A percentile compares a stretch with the other conserved stretches of the same genome.
Evolutionary conservation across 169 alveolate species (phyloP).

Genomic region (Plasmodium cynomolgi): DNA sequence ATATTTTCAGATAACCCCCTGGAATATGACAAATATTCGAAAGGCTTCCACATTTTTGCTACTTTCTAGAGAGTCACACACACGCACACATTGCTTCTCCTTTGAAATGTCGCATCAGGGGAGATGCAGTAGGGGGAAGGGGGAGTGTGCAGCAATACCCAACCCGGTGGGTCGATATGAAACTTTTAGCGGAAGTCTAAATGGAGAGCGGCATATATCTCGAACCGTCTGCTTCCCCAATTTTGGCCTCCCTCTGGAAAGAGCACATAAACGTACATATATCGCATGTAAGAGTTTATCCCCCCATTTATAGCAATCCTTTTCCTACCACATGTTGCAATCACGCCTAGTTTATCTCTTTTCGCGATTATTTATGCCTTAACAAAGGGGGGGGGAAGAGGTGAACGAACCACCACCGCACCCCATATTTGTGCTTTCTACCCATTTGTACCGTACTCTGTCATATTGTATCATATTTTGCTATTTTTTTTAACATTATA

Average conservation of each 20-base stretch:
- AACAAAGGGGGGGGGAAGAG: not conserved
- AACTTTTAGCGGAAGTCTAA: not conserved
- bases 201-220: not conserved
- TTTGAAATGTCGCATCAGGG: not conserved
- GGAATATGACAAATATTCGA: slow-evolving; percentile 31
- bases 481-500: not conserved
- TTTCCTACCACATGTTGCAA: not conserved
- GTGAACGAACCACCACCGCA: not conserved
- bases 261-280: not conserved
- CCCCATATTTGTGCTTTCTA: not conserved
- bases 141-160: not conserved
- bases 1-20: slow-evolving; percentile 39
- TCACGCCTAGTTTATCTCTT: not conserved
- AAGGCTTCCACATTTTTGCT: slow-evolving; percentile 38
- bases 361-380: not conserved
- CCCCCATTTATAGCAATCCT: not conserved
- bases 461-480: not conserved
- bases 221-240: not conserved
- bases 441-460: not conserved
- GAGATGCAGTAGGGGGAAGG: not conserved
- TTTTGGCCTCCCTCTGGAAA: not conserved
- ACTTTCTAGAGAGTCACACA: slow-evolving; percentile 7
- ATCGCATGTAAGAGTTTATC: not conserved
- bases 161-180: not conserved
- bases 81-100: not conserved